phyloP scores from a whole-genome alignment of 2,329 filamentous ascomycete genomes.

The Metarhizium robertsii region DNA sequence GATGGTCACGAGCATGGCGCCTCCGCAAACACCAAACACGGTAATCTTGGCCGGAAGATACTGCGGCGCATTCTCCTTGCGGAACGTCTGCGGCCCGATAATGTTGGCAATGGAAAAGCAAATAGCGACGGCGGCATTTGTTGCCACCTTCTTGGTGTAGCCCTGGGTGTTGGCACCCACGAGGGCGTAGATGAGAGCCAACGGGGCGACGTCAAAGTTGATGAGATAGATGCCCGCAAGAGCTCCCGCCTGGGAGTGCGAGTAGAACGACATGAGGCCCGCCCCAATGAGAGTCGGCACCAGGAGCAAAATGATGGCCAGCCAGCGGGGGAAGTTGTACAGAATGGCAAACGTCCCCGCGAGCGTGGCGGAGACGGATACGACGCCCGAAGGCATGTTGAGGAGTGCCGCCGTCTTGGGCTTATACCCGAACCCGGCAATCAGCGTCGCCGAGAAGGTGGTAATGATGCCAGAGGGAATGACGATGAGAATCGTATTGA shows the following conservation, averaged over 20 bases:
- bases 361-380: constrained; percentile 13
- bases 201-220: constrained; percentile 38
- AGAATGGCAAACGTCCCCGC: constrained; percentile 14
- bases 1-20: constrained; percentile 20
- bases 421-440: constrained; percentile 24
- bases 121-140: constrained; percentile 33
- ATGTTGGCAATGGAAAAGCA: constrained; percentile 36
- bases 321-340: constrained; percentile 18
- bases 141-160: constrained; percentile 35
- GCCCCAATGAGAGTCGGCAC: constrained; percentile 13
- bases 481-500: constrained; percentile 15
- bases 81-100: constrained; percentile 16
- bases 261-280: constrained; percentile 18
- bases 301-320: constrained; percentile 15
- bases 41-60: constrained; percentile 43
- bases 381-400: constrained; percentile 23
- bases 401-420: constrained; percentile 33
- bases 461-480: constrained; percentile 24
- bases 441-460: constrained; percentile 20
- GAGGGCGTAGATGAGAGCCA: constrained; percentile 44
- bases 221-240: constrained; percentile 19
- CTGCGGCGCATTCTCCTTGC: constrained; percentile 33
- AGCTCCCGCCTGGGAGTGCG: constrained; percentile 7
- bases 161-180: constrained; percentile 37
- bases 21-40: constrained; percentile 33